These are phyloP conservation scores for Fusarium sp. DNA, from an alignment of 2,329 filamentous ascomycete genomes.

Conservation along the genomic window DNA sequence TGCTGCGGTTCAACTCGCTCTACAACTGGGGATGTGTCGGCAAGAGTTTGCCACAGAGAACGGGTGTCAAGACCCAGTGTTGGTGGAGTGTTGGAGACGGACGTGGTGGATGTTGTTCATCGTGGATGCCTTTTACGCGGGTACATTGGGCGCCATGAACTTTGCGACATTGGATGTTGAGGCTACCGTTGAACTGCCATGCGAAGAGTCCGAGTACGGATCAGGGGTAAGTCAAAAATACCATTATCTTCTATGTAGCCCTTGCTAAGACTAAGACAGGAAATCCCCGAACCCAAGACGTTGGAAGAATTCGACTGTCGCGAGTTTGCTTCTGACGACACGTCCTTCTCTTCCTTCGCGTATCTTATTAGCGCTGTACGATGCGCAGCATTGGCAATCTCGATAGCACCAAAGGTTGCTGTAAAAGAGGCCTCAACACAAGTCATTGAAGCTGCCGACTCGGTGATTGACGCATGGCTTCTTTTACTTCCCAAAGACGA, in stretches of 20 bases:
- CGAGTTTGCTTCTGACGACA: slow-evolving; percentile 18
- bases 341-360: slow-evolving; percentile 25
- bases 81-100: slow-evolving; percentile 72
- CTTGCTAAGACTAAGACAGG: neutral
- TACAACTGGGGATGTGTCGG: slow-evolving; percentile 71
- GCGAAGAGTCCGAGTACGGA: slow-evolving; percentile 70
- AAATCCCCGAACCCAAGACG: slow-evolving; percentile 19
- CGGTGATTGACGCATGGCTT: slow-evolving; percentile 25
- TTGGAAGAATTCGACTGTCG: slow-evolving; percentile 29
- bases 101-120: slow-evolving; percentile 80
- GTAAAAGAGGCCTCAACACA: slow-evolving; percentile 17
- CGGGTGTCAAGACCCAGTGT: slow-evolving; percentile 58
- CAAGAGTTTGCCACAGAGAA: slow-evolving; percentile 63
- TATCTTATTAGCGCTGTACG: slow-evolving; percentile 29
- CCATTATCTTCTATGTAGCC: neutral
- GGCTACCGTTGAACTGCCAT: slow-evolving; percentile 71
- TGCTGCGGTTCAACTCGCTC: slow-evolving; percentile 67
- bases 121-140: slow-evolving; percentile 64
- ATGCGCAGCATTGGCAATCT: slow-evolving; percentile 23
- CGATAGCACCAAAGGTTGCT: slow-evolving; percentile 10
- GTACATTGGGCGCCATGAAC: slow-evolving; percentile 44
- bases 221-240: slow-evolving; percentile 48
- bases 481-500: slow-evolving; percentile 15
- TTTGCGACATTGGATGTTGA: slow-evolving; percentile 54
- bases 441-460: slow-evolving; percentile 31